Percentiles rank a stretch among this genome's conserved stretches.
These are phyloP conservation scores for Carex pumila DNA, from an alignment of 176 grass and related monocot genomes.

Conservation along the genomic window DNA sequence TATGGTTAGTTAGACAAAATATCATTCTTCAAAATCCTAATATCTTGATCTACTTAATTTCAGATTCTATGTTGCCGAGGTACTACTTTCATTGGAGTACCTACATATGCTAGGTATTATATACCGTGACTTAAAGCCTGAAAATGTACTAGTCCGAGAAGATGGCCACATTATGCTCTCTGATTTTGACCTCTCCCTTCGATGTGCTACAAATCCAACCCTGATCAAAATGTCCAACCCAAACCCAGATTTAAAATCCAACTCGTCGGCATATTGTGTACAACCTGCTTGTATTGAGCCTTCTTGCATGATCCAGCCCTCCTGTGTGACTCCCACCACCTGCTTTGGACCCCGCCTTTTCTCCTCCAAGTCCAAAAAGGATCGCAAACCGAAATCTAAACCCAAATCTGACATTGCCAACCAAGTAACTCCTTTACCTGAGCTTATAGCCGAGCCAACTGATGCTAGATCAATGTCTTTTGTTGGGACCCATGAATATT, in stretches of 20 bases:
- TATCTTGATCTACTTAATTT: slow-evolving; percentile 18
- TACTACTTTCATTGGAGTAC: slow-evolving; percentile 75
- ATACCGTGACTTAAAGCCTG: slow-evolving; percentile 90
- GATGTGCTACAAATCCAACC: slow-evolving; percentile 54
- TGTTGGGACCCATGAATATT: slow-evolving; percentile 90
- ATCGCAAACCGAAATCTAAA: slow-evolving; percentile 40
- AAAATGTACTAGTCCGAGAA: slow-evolving; percentile 84
- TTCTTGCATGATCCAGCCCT: slow-evolving; percentile 75
- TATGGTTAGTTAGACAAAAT: background rate
- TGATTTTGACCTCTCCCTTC: slow-evolving; percentile 81
- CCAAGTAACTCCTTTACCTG: slow-evolving; percentile 62
- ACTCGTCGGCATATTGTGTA: slow-evolving; percentile 61
- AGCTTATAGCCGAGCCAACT: slow-evolving; percentile 79
- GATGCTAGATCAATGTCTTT: slow-evolving; percentile 91
- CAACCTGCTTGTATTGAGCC: slow-evolving; percentile 78
- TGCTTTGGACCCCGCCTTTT: slow-evolving; percentile 81
- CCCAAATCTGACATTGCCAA: slow-evolving; percentile 44
- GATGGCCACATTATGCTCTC: slow-evolving; percentile 95
- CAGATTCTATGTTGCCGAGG: slow-evolving; percentile 90
- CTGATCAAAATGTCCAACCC: slow-evolving; percentile 63
- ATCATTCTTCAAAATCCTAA: background rate
- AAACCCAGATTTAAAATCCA: slow-evolving; percentile 47
- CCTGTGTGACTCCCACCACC: slow-evolving; percentile 67
- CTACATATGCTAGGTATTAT: slow-evolving; percentile 94
- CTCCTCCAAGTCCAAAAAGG: slow-evolving; percentile 51